Conservation (phyloP, 164 flowering plant genomes). For the Amborella trichopoda region DNA sequence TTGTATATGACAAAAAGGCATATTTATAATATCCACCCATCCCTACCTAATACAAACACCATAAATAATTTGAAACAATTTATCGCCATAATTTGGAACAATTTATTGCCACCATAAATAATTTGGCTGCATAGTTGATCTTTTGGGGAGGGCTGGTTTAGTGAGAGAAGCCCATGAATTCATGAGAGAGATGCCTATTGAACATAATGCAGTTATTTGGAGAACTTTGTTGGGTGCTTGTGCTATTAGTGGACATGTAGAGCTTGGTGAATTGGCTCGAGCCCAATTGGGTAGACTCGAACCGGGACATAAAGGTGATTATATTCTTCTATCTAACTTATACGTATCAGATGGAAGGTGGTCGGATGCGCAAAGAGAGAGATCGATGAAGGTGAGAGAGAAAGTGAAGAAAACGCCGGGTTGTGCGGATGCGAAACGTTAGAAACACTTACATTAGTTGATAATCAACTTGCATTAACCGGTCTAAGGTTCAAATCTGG, state of each 20-base stretch:
- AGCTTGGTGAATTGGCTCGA: constrained; percentile 16
- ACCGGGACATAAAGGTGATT: constrained; percentile 24
- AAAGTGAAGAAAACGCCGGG: constrained; percentile 24
- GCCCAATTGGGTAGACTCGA: constrained; percentile 13
- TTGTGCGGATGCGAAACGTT: too few species aligned
- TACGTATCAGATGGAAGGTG: constrained; percentile 17
- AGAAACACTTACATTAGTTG: too few species aligned
- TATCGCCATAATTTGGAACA: too few species aligned
- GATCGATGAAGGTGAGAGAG: constrained; percentile 17
- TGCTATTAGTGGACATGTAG: constrained; percentile 14
- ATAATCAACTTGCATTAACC: too few species aligned
- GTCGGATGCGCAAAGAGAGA: constrained; percentile 15
- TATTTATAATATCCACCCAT: too few species aligned
- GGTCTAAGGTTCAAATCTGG: too few species aligned
- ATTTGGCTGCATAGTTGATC: constrained; percentile 31
- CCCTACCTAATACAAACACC: too few species aligned
- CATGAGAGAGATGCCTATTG: constrained; percentile 16
- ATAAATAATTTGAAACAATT: too few species aligned
- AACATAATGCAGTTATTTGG: constrained; percentile 27
- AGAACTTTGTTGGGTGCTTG: constrained; percentile 24
- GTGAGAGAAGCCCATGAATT: constrained; percentile 18
- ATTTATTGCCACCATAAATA: too few species aligned
- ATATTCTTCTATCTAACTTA: constrained; percentile 21
- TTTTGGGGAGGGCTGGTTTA: constrained; percentile 23
- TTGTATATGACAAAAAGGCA: too few species aligned